Base-by-base conservation (phyloP, 148 eudicot species). In the Nyssa sinensis region DNA sequence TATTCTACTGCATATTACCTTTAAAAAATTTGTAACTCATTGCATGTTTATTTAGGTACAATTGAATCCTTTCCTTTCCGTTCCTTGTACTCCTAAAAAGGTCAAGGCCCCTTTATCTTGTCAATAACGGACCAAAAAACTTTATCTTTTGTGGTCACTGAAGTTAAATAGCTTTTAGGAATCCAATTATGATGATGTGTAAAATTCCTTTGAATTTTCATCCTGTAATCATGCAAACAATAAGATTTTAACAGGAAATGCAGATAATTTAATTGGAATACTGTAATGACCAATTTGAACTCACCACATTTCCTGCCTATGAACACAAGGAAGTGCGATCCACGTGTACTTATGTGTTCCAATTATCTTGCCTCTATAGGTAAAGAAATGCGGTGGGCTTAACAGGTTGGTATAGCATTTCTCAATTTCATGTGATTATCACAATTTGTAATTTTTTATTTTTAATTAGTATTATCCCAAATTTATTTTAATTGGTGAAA, bases 11-110 rank as follows among this genome's bases (percentile, higher is more conserved):
- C n/a, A 57, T 57, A 23, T 57, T 27, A 60, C 8, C 13, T 13
- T 61, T 3, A 29, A 14, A 27, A 21, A 4, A 17, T 30, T 7
- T 34, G 4, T 28, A 27, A 0, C 4, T 27, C 16, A 27, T 61
- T 61, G 64, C 64, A 61, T 6, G 0, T 13, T 64, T n/a, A 34
- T 21, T 39, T 64, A 33, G 28, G 16, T 33, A 2, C 25, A 33
- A 33, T 12, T 3, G 28, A n/a, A 17, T 14, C 17, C 28, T 34
- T 34, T n/a, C 17, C 14, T 34, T 64, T n/a, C 0, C 28, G 12
- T 65, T 59, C 53, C 21, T 69, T 6, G 21, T 35, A 19, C 75
- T 59, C 66, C 65, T 34, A 72, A 39, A 33, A 35, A 35, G 51
- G 24, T 14, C 25, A 35, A 19, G 27, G 17, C 27, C 28, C 37